Conservation (phyloP, 352 stramenopile species). For the Pythium aquatile region DNA sequence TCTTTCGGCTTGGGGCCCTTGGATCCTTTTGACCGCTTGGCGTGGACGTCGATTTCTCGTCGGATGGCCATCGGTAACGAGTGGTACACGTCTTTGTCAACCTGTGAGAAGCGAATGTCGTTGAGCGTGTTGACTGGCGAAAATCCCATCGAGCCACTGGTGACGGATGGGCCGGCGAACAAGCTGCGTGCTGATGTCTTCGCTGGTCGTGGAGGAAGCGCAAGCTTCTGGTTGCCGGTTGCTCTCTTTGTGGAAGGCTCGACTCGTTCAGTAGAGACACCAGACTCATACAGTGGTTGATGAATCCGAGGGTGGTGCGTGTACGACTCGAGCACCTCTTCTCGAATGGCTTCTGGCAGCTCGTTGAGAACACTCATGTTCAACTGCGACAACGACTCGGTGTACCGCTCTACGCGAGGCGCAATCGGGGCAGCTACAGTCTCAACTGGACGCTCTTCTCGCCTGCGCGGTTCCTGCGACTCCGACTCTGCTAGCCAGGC, state of each 20-base stretch:
- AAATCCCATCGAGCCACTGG: background rate
- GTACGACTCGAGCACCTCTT: constrained; percentile 55
- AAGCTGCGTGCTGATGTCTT: background rate
- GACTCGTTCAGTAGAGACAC: constrained; percentile 5
- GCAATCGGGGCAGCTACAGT: background rate
- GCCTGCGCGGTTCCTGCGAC: background rate
- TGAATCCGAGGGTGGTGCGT: background rate
- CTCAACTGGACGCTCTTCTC: constrained; percentile 3
- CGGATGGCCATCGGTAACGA: constrained; percentile 63
- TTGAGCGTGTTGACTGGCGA: constrained; percentile 39
- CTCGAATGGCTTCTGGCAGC: constrained; percentile 48
- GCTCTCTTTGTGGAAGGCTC: constrained; percentile 13
- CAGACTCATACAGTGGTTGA: background rate
- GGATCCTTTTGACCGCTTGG: constrained; percentile 42
- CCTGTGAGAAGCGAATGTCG: constrained; percentile 74
- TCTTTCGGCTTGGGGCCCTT: background rate
- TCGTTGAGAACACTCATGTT: constrained; percentile 59
- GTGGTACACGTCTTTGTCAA: constrained; percentile 76
- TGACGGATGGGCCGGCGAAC: background rate
- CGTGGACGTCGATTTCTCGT: constrained; percentile 64
- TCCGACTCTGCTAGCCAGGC: constrained; percentile 47
- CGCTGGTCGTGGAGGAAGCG: background rate
- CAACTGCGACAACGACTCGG: constrained; percentile 55
- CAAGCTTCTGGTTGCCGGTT: constrained; percentile 25
- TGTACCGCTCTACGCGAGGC: background rate